These are phyloP conservation scores for Clarireedia paspali DNA, from an alignment of 2,329 filamentous ascomycete species.

Conservation along the genomic window DNA sequence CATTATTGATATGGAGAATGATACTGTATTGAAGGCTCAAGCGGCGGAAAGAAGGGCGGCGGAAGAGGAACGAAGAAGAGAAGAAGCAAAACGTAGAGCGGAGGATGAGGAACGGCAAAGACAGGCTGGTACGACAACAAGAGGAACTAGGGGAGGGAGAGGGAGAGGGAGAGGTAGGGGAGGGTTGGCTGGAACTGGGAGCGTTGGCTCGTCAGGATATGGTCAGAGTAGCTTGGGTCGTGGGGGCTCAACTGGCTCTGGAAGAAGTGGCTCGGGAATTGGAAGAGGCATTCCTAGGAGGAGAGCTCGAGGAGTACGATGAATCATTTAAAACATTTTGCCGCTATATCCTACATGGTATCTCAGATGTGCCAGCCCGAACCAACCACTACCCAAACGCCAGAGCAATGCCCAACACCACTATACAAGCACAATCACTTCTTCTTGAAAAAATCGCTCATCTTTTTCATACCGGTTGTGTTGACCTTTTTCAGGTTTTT, in stretches of 20 bases:
- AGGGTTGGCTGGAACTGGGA: conserved; percentile 19
- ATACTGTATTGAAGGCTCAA: conserved; percentile 64
- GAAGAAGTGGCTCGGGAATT: conserved; percentile 23
- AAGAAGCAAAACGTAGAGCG: conserved; percentile 56
- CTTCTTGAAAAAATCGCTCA: conserved; percentile 90
- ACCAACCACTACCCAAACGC: conserved; percentile 4
- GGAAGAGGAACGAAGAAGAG: conserved; percentile 71
- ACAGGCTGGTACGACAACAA: conserved; percentile 33
- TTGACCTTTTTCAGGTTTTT: conserved; percentile 84
- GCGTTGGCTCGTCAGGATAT: conserved; percentile 19
- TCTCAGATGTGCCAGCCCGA: conserved; percentile 3
- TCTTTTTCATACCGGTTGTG: conserved; percentile 89
- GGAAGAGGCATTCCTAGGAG: conserved; percentile 43
- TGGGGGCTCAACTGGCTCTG: background rate
- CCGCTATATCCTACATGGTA: conserved; percentile 12
- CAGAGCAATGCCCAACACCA: conserved; percentile 7
- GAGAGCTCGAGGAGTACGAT: conserved; percentile 42
- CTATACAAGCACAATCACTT: conserved; percentile 22
- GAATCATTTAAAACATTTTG: conserved; percentile 12
- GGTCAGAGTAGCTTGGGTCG: conserved; percentile 23
- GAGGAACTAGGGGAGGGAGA: conserved; percentile 27
- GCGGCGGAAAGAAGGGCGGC: conserved; percentile 68
- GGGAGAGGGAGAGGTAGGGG: conserved; percentile 25
- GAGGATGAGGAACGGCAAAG: conserved; percentile 49
- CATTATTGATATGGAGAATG: conserved; percentile 76